phyloP scores from a whole-genome alignment of 139 green algal genomes.

The Gonium pectorale region DNA sequence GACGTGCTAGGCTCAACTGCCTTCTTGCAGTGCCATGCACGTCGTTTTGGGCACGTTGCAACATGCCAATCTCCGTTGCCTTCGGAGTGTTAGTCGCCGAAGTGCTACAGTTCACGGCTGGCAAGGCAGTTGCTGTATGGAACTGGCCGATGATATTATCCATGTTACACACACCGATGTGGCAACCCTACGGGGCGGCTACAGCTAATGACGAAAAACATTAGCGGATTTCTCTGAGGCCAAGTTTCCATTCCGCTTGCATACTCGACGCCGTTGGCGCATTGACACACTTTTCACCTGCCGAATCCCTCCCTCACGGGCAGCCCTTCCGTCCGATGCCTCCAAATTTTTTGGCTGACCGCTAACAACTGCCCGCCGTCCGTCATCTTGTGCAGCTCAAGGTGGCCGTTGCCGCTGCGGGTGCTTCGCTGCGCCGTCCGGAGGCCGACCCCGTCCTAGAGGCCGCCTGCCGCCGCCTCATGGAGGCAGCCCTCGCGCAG shows the following conservation, averaged over 20 bases:
- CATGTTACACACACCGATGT: constrained; percentile 67
- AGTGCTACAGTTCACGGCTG: neutral
- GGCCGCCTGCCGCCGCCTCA: constrained; percentile 55
- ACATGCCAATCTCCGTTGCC: too few relatives aligned
- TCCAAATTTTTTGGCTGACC: neutral
- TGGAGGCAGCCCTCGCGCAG: constrained; percentile 62
- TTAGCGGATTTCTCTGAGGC: constrained; percentile 77
- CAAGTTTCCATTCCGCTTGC: neutral
- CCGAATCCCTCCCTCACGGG: too few relatives aligned
- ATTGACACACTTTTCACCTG: neutral
- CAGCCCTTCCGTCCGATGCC: too few relatives aligned
- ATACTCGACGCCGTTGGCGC: too few relatives aligned
- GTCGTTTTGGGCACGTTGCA: too few relatives aligned
- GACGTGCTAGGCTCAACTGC: too few relatives aligned
- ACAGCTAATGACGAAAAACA: constrained; percentile 51
- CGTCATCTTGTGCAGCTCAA: constrained; percentile 31
- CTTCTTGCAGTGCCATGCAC: too few relatives aligned
- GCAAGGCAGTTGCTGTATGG: neutral
- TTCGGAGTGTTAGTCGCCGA: too few relatives aligned
- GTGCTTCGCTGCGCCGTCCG: constrained; percentile 6
- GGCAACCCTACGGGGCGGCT: constrained; percentile 2
- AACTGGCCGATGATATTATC: constrained; percentile 59
- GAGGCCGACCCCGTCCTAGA: constrained; percentile 47
- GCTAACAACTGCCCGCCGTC: neutral
- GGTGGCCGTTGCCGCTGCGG: neutral